phyloP scores from a whole-genome alignment of 352 stramenopile species.

The Phytopythium sindhum region DNA sequence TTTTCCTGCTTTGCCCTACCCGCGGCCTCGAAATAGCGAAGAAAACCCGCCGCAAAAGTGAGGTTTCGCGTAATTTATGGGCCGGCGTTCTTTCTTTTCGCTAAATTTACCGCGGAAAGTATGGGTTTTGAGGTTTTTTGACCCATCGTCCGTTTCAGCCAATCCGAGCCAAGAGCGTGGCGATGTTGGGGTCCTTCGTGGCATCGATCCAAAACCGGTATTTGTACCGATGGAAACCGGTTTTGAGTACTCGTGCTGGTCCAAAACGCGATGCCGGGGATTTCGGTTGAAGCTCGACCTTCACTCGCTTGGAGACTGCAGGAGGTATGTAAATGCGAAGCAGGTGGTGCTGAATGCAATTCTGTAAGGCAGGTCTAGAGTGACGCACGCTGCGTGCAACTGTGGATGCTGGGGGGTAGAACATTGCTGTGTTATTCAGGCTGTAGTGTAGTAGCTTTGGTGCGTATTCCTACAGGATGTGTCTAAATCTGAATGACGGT shows the following conservation, averaged over 20 bases:
- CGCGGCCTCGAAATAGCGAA: background rate
- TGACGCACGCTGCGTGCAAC: no score
- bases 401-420: no score
- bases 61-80: background rate
- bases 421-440: no score
- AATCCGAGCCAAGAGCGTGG: constrained; percentile 10
- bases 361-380: no score
- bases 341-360: no score
- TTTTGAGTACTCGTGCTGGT: background rate
- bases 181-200: background rate
- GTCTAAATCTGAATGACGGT: background rate
- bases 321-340: no score
- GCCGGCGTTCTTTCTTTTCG: background rate
- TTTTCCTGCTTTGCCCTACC: background rate
- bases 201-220: constrained; percentile 6
- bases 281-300: background rate
- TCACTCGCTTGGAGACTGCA: background rate
- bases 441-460: no score
- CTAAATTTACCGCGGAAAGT: background rate
- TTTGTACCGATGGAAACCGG: background rate
- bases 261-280: no score
- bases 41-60: constrained; percentile 1
- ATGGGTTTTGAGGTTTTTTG: constrained; percentile 5
- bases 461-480: no score
- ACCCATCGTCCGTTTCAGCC: background rate